Base-by-base conservation (phyloP, 345 rosid species). In the Salix dunnii region DNA sequence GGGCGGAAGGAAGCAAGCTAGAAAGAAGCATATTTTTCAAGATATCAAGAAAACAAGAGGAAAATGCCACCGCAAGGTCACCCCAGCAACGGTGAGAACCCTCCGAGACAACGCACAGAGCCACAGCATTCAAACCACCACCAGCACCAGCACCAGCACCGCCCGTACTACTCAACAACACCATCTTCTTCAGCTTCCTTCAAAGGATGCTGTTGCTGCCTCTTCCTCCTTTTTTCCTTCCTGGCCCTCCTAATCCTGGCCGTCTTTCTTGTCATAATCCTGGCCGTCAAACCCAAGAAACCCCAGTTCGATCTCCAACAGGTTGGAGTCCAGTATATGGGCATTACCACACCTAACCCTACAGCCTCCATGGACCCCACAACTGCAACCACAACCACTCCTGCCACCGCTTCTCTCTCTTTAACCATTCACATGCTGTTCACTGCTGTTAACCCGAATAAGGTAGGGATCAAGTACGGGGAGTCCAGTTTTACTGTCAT, bases 261-360 rank as follows among this genome's bases (percentile, higher is more conserved):
- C 6, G 81, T 90, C 21, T 92, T 87, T 51, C 92, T 96, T 58
- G 72, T 96, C 68, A 80, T 96, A 35, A 73, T 93, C 82, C 92
- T 96, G 40, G 99, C 97, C 61, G 94, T 96, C 73, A 96, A 96
- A 76, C 99, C 99, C 80, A 93, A 93, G 78, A 93, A 92, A 46
- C 99, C 99, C 61, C 98, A 96, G 78, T 96, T 96, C 85, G 99
- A 96, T 88, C 97, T 96, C 74, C 98, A 96, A 71, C 97, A 91
- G 84, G 99, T 96, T 7, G 94, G 87, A 33, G 98, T 96, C 38
- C 92, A 90, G 82, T 89, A 90, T 86, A 90, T 91, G 96, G 97
- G 99, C 75, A 93, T 93, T 76, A 63, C 90, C 51, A 40, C 97
- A 11, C 68, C 85, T 6, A 81, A 73, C 63, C 79, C 85, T 40